Percentiles rank a stretch among this genome's conserved stretches.
phyloP scores from a whole-genome alignment of 2,329 filamentous ascomycete genomes.

The Stachybotrys chartarum region DNA sequence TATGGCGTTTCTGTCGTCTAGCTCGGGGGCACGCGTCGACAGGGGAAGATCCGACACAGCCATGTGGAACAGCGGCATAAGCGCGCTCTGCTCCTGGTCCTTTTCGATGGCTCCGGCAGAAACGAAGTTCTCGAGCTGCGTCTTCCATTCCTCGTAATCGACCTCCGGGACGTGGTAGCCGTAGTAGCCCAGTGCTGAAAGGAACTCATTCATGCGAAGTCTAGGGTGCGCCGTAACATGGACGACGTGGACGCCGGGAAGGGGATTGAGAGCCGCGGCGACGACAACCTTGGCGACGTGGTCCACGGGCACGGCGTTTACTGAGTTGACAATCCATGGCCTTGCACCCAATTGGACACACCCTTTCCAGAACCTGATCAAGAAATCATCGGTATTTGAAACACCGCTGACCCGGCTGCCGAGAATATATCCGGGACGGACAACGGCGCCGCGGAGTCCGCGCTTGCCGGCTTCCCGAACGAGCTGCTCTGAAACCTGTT shows the following conservation, averaged over 20 bases:
- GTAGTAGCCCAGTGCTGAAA: conserved; percentile 62
- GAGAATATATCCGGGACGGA: conserved; percentile 79
- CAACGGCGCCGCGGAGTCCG: conserved; percentile 71
- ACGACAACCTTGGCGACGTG: conserved; percentile 75
- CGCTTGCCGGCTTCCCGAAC: conserved; percentile 70
- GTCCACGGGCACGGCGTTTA: conserved; percentile 82
- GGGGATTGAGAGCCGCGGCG: conserved; percentile 57
- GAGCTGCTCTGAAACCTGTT: conserved; percentile 44
- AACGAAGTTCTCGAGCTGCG: conserved; percentile 14
- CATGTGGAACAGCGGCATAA: conserved; percentile 67
- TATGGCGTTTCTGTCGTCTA: conserved; percentile 60
- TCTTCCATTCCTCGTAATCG: conserved; percentile 46
- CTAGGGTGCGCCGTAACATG: conserved; percentile 78
- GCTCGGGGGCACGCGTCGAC: conserved; percentile 61
- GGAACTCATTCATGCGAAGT: conserved; percentile 70
- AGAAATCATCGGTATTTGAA: conserved; percentile 81
- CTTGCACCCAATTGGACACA: conserved; percentile 70
- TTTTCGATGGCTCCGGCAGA: conserved; percentile 15
- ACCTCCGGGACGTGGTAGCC: conserved; percentile 69
- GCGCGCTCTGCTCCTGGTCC: conserved; percentile 20
- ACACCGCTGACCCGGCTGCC: conserved; percentile 65
- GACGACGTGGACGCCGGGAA: conserved; percentile 49
- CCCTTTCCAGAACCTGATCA: conserved; percentile 79
- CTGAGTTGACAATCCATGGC: conserved; percentile 73
- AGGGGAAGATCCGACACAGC: conserved; percentile 58